Percentiles rank a stretch among this genome's conserved stretches.
Evolutionary conservation across 139 green algal genomes (phyloP).

Genomic region (Chlamydomonas asymmetrica): DNA sequence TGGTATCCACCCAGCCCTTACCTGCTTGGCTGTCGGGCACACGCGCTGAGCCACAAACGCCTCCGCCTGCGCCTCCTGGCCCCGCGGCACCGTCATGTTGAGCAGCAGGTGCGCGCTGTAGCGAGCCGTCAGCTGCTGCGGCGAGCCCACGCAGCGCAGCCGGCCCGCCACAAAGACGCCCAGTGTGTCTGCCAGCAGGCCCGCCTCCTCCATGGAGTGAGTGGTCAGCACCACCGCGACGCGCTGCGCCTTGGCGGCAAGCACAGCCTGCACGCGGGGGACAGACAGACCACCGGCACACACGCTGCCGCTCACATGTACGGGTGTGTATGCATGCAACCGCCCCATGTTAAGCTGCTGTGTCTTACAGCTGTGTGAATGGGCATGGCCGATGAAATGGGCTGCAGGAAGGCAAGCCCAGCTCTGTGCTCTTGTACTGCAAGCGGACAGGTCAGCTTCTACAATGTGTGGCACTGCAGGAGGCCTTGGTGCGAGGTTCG

Average conservation of each 20-base stretch:
- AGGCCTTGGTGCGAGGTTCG: too few species aligned
- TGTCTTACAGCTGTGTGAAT: too few species aligned
- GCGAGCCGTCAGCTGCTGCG: conserved; percentile 68
- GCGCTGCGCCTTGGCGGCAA: conserved; percentile 52
- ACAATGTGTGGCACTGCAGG: too few species aligned
- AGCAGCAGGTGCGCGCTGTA: conserved; percentile 47
- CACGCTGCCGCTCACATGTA: too few species aligned
- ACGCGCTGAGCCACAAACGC: neutral
- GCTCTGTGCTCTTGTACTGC: too few species aligned
- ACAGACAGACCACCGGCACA: too few species aligned
- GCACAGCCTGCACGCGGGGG: conserved; percentile 14
- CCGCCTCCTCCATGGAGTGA: conserved; percentile 93
- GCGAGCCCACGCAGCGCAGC: conserved; percentile 78
- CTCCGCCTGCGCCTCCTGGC: neutral
- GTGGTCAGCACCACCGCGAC: conserved; percentile 77
- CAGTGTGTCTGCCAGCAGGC: conserved; percentile 83
- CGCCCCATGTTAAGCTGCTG: too few species aligned
- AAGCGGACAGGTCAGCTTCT: too few species aligned
- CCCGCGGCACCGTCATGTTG: neutral
- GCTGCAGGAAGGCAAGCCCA: too few species aligned
- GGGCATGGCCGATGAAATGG: too few species aligned
- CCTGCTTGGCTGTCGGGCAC: conserved; percentile 2
- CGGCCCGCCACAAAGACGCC: conserved; percentile 83
- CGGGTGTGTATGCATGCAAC: too few species aligned
- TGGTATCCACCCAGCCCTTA: neutral